Evolutionary conservation across 176 grass and related monocot genomes (phyloP).

Genomic region (Carex cristatella): DNA sequence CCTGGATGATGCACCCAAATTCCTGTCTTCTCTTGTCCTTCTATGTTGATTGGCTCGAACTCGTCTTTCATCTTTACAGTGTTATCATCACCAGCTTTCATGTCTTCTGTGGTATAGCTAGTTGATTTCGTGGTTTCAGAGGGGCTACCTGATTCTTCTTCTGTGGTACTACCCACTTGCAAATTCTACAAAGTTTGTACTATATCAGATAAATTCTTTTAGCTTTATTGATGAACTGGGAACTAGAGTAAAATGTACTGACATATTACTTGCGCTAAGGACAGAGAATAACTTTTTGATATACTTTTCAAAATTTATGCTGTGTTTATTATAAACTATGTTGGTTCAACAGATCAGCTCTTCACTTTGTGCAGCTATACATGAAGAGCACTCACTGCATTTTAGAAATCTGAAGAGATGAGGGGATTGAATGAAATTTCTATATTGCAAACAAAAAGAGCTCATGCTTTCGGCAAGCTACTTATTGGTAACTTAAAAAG

Average conservation of each 20-base stretch:
- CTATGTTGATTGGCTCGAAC: conserved; percentile 63
- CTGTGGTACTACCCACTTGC: not conserved
- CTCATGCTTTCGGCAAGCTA: not conserved
- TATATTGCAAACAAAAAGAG: not conserved
- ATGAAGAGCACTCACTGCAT: not conserved
- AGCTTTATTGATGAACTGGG: not conserved
- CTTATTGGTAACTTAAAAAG: not conserved
- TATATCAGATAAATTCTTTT: not conserved
- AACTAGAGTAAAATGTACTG: not conserved
- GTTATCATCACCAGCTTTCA: conserved; percentile 2
- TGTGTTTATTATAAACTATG: not conserved
- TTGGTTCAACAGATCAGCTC: not conserved
- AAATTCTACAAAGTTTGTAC: conserved; percentile 16
- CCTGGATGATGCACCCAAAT: conserved; percentile 81
- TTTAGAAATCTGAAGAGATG: not conserved
- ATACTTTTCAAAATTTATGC: not conserved
- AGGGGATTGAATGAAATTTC: not conserved
- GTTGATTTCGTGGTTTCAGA: conserved; percentile 7
- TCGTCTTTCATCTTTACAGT: conserved; percentile 53
- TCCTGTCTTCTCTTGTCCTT: conserved; percentile 66
- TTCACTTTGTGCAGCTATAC: not conserved
- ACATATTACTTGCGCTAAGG: not conserved
- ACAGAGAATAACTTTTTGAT: not conserved
- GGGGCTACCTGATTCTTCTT: conserved; percentile 21
- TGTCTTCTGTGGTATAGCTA: conserved; percentile 8